Conservation (phyloP, 768 basidiomycete species). For the Exidia glandulosa region DNA sequence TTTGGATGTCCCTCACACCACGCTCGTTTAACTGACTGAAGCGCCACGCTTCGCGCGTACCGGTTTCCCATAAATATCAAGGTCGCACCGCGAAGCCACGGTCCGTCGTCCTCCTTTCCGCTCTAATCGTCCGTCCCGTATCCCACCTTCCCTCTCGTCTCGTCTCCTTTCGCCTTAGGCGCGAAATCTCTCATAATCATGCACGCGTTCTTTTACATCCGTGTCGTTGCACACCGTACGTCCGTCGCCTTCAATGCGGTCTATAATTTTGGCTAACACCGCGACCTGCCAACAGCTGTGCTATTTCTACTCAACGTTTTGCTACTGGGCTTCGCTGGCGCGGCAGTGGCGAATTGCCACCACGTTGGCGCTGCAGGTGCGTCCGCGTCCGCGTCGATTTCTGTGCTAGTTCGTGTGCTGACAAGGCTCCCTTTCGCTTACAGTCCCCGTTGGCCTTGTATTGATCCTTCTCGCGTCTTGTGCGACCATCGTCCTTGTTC, state of each 20-base stretch:
- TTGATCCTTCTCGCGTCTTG: neutral
- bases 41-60: too few species aligned
- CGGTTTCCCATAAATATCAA: too few species aligned
- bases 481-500: neutral
- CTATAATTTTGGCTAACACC: neutral
- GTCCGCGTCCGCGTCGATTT: neutral
- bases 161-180: too few species aligned
- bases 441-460: neutral
- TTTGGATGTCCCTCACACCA: too few species aligned
- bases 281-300: neutral
- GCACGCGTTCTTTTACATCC: too few species aligned
- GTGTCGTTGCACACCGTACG: neutral
- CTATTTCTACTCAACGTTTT: neutral
- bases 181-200: too few species aligned
- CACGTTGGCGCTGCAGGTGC: neutral
- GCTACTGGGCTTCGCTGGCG: neutral
- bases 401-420: neutral
- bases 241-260: neutral
- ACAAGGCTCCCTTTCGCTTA: too few species aligned
- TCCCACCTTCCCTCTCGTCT: too few species aligned
- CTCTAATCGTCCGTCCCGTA: too few species aligned
- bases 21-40: too few species aligned
- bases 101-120: too few species aligned
- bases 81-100: too few species aligned
- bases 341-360: neutral